These are phyloP conservation scores for Phoma sp. DNA, from an alignment of 2,329 filamentous ascomycete genomes.

Conservation along the genomic window DNA sequence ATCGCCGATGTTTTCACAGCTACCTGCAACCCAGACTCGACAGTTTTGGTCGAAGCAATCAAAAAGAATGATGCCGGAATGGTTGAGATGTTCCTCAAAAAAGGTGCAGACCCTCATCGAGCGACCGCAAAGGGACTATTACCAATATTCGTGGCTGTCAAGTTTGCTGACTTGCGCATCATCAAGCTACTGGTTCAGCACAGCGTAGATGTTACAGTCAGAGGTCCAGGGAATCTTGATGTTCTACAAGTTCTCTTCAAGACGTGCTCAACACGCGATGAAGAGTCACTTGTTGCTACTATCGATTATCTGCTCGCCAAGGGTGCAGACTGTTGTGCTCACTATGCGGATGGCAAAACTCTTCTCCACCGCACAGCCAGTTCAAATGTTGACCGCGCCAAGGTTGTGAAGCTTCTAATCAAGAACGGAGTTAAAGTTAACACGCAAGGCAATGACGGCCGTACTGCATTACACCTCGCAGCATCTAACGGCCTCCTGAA, in stretches of 20 bases:
- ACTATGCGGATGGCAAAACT: constrained; percentile 39
- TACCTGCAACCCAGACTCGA: constrained; percentile 44
- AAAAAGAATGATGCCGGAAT: constrained; percentile 37
- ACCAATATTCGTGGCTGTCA: constrained; percentile 41
- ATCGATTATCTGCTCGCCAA: constrained; percentile 35
- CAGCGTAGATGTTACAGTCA: constrained; percentile 35
- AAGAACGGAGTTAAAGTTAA: constrained; percentile 32
- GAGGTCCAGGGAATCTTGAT: constrained; percentile 30
- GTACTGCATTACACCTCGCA: constrained; percentile 42
- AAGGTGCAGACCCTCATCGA: constrained; percentile 41
- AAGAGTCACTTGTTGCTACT: constrained; percentile 9
- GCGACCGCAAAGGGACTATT: constrained; percentile 28
- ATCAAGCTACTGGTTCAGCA: constrained; percentile 39
- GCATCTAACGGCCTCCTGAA: constrained; percentile 35
- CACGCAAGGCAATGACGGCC: constrained; percentile 31
- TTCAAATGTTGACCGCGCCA: constrained; percentile 22
- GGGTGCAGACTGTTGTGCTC: constrained; percentile 30
- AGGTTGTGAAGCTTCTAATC: constrained; percentile 33
- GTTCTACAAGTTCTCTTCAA: constrained; percentile 36
- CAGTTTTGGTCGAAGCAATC: constrained; percentile 43
- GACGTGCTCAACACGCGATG: not conserved
- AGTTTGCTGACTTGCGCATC: constrained; percentile 33
- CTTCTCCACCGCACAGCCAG: constrained; percentile 40
- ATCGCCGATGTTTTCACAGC: constrained; percentile 43
- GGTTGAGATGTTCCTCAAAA: constrained; percentile 41